Conservation (phyloP, 306 rosid species). For the Sechiopsis laciniata region DNA sequence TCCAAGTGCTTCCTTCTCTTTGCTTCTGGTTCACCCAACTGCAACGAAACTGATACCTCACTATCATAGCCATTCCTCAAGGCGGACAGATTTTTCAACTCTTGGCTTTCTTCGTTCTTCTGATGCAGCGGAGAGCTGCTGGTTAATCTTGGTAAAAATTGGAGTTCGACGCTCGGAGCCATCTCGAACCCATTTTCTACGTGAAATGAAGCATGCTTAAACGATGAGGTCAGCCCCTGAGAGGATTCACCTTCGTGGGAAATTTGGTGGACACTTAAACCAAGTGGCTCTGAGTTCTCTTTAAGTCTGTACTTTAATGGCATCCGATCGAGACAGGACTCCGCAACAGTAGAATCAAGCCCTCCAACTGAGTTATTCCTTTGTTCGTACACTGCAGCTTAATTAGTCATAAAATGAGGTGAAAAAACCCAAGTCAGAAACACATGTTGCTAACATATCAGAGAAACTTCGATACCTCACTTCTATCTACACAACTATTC, state of each 20-base stretch:
- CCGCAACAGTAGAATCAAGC: conserved; percentile 69
- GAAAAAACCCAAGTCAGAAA: conserved; percentile 20
- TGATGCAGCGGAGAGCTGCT: conserved; percentile 39
- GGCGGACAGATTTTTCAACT: conserved; percentile 44
- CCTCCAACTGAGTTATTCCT: conserved; percentile 54
- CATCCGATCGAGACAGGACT: conserved; percentile 59
- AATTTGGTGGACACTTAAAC: conserved; percentile 42
- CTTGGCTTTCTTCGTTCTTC: conserved; percentile 43
- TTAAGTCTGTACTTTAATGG: conserved; percentile 48
- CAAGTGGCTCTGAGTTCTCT: conserved; percentile 48
- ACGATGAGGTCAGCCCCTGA: conserved; percentile 33
- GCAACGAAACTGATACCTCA: conserved; percentile 60
- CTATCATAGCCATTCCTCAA: conserved; percentile 51
- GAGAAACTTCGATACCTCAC: neutral
- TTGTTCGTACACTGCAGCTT: conserved; percentile 60
- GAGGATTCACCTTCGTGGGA: conserved; percentile 47
- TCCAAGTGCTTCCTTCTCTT: conserved; percentile 60
- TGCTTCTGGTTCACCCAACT: conserved; percentile 69
- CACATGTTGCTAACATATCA: no score
- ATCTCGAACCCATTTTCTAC: conserved; percentile 47
- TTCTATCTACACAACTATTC: neutral
- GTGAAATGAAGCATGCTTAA: conserved; percentile 37
- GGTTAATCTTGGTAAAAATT: conserved; percentile 34
- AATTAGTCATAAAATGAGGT: conserved; percentile 24
- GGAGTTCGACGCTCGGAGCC: conserved; percentile 57